Evolutionary conservation across 306 rosid genomes (phyloP).

Genomic region (Sicyos edulis): DNA sequence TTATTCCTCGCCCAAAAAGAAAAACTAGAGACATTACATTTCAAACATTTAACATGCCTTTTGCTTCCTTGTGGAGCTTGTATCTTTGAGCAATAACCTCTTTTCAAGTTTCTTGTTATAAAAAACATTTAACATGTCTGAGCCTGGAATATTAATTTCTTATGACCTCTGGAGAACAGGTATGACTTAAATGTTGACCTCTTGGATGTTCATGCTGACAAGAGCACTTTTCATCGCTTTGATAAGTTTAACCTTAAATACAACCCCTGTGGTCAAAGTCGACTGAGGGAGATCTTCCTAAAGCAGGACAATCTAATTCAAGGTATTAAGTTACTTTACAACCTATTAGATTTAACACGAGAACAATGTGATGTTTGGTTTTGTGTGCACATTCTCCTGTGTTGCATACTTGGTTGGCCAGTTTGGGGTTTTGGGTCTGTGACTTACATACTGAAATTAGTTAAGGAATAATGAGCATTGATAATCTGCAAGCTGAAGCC

Average conservation of each 20-base stretch:
- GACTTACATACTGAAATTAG: conserved; percentile 1
- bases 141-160: conserved; percentile 12
- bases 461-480: background rate
- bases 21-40: background rate
- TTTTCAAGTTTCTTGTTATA: no score
- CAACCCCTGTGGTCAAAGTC: conserved; percentile 99
- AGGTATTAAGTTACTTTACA: conserved; percentile 43
- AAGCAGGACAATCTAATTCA: conserved; percentile 98
- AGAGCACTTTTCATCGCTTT: conserved; percentile 98
- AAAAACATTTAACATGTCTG: background rate
- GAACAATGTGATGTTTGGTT: background rate
- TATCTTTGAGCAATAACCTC: no score
- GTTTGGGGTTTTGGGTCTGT: background rate
- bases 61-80: no score
- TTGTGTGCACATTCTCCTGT: background rate
- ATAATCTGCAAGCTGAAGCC: background rate
- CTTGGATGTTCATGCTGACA: conserved; percentile 99
- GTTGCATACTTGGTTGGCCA: background rate
- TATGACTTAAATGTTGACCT: conserved; percentile 98
- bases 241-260: conserved; percentile 97
- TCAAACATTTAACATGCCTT: background rate
- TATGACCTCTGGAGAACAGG: conserved; percentile 43
- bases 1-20: background rate
- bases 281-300: conserved; percentile 96
- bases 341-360: background rate